Conservation (phyloP, 2,329 filamentous ascomycete genomes). For the Penicillium brasilianum region DNA sequence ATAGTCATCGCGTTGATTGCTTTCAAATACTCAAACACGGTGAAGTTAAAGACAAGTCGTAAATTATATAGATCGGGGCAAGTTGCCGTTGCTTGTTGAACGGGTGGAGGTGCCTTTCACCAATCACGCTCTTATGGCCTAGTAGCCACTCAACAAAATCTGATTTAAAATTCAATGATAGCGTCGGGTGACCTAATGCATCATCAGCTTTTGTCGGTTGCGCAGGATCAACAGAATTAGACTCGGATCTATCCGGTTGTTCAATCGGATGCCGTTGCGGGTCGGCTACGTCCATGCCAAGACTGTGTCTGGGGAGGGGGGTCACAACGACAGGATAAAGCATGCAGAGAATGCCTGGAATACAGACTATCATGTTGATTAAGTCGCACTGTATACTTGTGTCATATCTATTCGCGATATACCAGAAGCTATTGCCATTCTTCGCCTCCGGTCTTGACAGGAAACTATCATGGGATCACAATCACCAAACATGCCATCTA, state of each 20-base stretch:
- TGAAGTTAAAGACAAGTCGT: background rate
- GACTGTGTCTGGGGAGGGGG: background rate
- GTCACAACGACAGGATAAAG: background rate
- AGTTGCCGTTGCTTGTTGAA: background rate
- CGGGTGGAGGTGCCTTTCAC: background rate
- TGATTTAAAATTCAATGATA: background rate
- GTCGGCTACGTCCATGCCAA: constrained; percentile 6
- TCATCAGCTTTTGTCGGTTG: background rate
- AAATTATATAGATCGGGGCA: background rate
- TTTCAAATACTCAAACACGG: background rate
- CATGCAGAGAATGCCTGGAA: background rate
- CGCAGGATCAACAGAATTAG: background rate
- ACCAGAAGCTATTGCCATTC: background rate
- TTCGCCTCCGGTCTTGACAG: background rate
- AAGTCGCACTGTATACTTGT: background rate
- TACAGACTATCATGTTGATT: background rate
- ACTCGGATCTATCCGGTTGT: constrained; percentile 11
- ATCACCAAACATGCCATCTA: background rate
- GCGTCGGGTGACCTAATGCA: background rate
- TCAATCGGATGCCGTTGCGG: constrained; percentile 13
- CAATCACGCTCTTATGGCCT: background rate
- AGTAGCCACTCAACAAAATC: background rate
- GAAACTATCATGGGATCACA: background rate
- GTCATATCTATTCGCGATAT: background rate
- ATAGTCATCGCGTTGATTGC: background rate